Evolutionary conservation across 768 basidiomycete genomes (phyloP), one percentile per base, ranked within the genome.

Genomic region (Lactarius vividus): DNA sequence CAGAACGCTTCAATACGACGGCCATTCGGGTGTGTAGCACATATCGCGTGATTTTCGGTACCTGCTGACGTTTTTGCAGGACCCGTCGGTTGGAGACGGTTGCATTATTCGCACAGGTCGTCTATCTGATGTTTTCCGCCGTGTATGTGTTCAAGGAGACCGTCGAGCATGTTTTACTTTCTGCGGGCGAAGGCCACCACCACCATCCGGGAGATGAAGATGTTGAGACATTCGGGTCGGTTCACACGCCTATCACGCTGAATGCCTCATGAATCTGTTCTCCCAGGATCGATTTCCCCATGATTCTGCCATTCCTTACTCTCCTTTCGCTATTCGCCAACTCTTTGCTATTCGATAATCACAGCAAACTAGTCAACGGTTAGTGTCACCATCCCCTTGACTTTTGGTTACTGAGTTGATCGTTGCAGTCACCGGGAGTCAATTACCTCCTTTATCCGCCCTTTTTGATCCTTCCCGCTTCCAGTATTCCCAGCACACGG

Each of bases 81-180:
- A 85, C 84, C 65, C 83, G 84, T 4, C 86, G 92, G 1, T 72
- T 88, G 44, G 85, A 86, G 71, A 89, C 89, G 0, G 83, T 91
- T 4, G 74, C 87, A 62, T 79, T 92, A 75, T 99, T 98, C 71
- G 87, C 93, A 0, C 96, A 98, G 72, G 86, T 87, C 11, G 91
- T 99, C 15, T 98, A 97, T 76, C 81, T 99, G 63, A 87, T 96
- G 80, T 99, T 98, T 74, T 86, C 94, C 0, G 87, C 93, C 0
- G 89, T 98, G 2, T 99, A 98, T 77, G 90, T 98, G 20, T 95
- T 94, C 72, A 98, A 99, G 73, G 97, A 99, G 81, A 91, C 95
- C 0, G 82, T 98, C 4, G 96, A 99, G 77, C 95, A 96, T 77
- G 76, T 97, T 46, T 75, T 99, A 18, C 80, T 98, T 52, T 87